Evolutionary conservation across 2,329 filamentous ascomycete genomes (phyloP), one percentile per base, ranked within the genome.

Genomic region (Aspergillus costaricaensis): DNA sequence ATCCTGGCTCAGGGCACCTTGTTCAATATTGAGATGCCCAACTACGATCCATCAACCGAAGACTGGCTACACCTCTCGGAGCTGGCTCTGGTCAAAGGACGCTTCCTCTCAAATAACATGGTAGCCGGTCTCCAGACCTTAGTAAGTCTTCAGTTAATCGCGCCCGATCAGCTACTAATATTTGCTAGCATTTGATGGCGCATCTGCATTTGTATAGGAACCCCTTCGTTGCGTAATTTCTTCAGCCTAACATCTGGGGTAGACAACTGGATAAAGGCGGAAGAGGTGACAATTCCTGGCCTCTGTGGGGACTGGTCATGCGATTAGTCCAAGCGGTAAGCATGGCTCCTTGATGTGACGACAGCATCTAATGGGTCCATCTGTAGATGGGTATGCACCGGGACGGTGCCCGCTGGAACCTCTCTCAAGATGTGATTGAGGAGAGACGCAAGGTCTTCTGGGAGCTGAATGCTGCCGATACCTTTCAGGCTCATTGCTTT

Each of bases 391-490:
- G 51, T n/a, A 54, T 54, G 51, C 51, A 54, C 36, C 15, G 51
- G 12, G 51, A 54, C 30, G 51, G 51, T 27, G n/a, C 51, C 8
- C 51, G 51, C 32, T 54, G 51, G 51, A 54, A 54, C 21, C 32
- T 54, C 15, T 19, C 51, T 2, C 51, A 25, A 36, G 51, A 54
- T 38, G 51, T 54, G 15, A 38, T 54, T 6, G n/a, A 54, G 19
- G 51, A 54, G 43, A 54, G 51, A 54, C 51, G 51, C n/a, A 54
- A 54, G 30, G 51, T 54, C 5, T 54, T 54, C 51, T 54, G 51
- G 51, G 51, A 54, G 51, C 23, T 32, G 27, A 54, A 54, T 23
- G 27, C 51, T 23, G 51, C 51, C 4, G 51, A 54, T 41, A 54
- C 36, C 6, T 54, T 54, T 19, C 51, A 54, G 36, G 51, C 51